A percentile compares a stretch with the other conserved stretches of the same genome.
These are phyloP conservation scores for Xylaria sp. DNA, from an alignment of 2,329 filamentous ascomycete species.

Conservation along the genomic window DNA sequence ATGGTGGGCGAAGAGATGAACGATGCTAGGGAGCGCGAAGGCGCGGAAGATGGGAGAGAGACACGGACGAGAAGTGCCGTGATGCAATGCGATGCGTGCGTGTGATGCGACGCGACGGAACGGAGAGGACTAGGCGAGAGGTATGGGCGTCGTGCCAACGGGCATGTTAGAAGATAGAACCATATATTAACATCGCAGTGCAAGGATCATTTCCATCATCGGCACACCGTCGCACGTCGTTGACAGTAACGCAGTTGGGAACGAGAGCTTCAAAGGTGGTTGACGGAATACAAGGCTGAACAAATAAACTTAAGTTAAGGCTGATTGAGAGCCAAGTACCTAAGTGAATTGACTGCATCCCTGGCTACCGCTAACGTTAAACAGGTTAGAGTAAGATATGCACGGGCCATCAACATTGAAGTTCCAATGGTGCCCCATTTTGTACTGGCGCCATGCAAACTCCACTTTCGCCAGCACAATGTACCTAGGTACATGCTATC, in stretches of 20 bases:
- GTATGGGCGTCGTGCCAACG: background rate
- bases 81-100: conserved; percentile 13
- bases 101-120: conserved; percentile 13
- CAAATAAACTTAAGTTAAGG: conserved; percentile 6
- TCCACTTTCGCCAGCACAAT: no score
- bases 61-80: conserved; percentile 6
- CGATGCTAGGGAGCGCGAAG: background rate
- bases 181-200: conserved; percentile 24
- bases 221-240: conserved; percentile 13
- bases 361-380: background rate
- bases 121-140: conserved; percentile 6
- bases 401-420: no score
- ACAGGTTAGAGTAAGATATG: no score
- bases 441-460: no score
- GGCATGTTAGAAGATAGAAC: conserved; percentile 35
- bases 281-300: conserved; percentile 26
- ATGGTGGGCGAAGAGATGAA: conserved; percentile 48
- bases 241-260: background rate
- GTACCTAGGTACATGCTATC: no score
- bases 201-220: conserved; percentile 32
- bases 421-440: no score
- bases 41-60: background rate
- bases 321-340: background rate
- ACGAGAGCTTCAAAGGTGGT: background rate
- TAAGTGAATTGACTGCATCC: background rate